Conservation (phyloP, 2,329 filamentous ascomycete species). For the Lasiodiplodia sp. region DNA sequence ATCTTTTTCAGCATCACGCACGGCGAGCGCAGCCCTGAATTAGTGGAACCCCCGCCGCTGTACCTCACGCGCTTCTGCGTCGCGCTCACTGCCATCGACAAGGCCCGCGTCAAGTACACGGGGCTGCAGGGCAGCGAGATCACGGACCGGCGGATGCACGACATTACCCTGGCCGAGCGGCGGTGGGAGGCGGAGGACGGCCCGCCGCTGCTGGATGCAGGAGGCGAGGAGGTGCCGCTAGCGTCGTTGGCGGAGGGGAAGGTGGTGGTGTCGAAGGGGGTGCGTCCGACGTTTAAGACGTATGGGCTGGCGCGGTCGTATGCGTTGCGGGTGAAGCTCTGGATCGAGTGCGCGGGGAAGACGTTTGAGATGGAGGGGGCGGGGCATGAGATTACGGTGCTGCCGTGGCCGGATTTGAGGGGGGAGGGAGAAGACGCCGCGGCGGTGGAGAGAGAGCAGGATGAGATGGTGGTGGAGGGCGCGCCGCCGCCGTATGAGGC, state of each 20-base stretch:
- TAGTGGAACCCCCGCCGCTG: slow-evolving; percentile 36
- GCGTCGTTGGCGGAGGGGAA: slow-evolving; percentile 24
- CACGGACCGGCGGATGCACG: neutral
- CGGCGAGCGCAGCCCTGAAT: slow-evolving; percentile 37
- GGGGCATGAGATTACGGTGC: slow-evolving; percentile 32
- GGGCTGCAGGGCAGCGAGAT: slow-evolving; percentile 33
- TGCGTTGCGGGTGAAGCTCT: slow-evolving; percentile 37
- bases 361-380: slow-evolving; percentile 35
- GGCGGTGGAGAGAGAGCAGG: neutral
- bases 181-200: neutral
- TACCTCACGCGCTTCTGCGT: slow-evolving; percentile 38
- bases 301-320: slow-evolving; percentile 39
- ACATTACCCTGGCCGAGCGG: neutral
- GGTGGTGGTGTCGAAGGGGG: slow-evolving; percentile 30
- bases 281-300: slow-evolving; percentile 38
- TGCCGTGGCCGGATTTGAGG: neutral
- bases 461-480: no score
- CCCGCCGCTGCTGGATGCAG: neutral
- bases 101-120: slow-evolving; percentile 34
- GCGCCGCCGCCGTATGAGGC: no score
- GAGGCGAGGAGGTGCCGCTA: neutral
- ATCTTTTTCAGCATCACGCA: slow-evolving; percentile 37
- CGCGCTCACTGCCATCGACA: slow-evolving; percentile 33
- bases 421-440: neutral
- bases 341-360: slow-evolving; percentile 41